Evolutionary conservation across 352 stramenopile genomes (phyloP).

Genomic region (Pythium apleroticum): DNA sequence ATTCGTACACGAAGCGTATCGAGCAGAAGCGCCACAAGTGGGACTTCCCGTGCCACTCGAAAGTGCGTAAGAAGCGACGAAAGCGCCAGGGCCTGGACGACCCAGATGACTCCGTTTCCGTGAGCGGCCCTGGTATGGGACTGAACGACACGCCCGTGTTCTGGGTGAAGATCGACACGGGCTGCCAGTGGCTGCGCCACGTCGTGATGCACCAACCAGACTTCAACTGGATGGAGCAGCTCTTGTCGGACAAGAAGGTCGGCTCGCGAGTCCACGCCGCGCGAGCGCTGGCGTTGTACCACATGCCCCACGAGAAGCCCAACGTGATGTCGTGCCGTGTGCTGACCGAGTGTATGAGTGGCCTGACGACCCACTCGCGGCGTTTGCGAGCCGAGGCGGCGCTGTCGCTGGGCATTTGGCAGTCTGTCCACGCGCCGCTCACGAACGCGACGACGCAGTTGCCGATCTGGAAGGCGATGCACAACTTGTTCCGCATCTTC

Average conservation of each 20-base stretch:
- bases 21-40: conserved; percentile 86
- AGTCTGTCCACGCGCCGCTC: conserved; percentile 80
- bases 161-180: conserved; percentile 86
- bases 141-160: conserved; percentile 86
- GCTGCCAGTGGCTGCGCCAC: conserved; percentile 71
- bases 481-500: conserved; percentile 88
- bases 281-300: conserved; percentile 71
- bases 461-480: conserved; percentile 85
- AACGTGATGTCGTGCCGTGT: conserved; percentile 87
- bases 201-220: conserved; percentile 87
- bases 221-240: conserved; percentile 89
- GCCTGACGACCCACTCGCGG: conserved; percentile 78
- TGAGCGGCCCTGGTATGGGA: conserved; percentile 76
- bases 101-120: conserved; percentile 75
- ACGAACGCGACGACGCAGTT: conserved; percentile 82
- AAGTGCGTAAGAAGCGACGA: conserved; percentile 85
- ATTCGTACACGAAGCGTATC: conserved; percentile 79
- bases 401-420: conserved; percentile 78
- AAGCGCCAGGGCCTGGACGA: conserved; percentile 80
- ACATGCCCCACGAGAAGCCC: conserved; percentile 79
- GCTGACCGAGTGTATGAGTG: conserved; percentile 84
- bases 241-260: conserved; percentile 83
- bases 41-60: conserved; percentile 84
- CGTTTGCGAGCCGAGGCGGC: conserved; percentile 72
- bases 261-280: conserved; percentile 78